Evolutionary conservation across 176 grass and related monocot species (phyloP).

Genomic region (Oryza officinalis): DNA sequence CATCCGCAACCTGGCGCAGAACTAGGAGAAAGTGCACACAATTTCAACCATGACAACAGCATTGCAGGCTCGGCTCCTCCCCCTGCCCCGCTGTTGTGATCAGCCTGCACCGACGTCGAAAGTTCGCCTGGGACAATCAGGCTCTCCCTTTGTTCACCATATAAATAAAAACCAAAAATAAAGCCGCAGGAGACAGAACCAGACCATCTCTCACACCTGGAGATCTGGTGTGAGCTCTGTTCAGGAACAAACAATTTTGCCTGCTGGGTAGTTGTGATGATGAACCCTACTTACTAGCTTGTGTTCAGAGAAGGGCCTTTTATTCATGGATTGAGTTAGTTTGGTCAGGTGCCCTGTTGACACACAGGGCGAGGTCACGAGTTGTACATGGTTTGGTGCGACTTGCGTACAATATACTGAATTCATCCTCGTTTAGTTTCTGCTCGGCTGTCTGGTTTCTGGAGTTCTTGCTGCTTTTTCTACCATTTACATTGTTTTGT

Average conservation of each 20-base stretch:
- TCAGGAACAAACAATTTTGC: slow-evolving; percentile 12
- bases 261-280: slow-evolving; percentile 23
- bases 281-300: neutral
- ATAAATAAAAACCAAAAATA: slow-evolving; percentile 49
- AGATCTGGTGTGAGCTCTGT: neutral
- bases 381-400: slow-evolving; percentile 17
- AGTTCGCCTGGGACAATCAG: neutral
- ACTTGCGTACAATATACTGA: neutral
- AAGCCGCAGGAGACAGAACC: neutral
- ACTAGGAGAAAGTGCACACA: slow-evolving; percentile 30
- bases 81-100: neutral
- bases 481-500: neutral
- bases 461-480: no score
- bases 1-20: slow-evolving; percentile 74
- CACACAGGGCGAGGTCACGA: neutral
- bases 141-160: neutral
- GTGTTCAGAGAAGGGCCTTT: neutral
- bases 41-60: neutral
- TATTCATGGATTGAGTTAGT: neutral
- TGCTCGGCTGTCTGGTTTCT: neutral
- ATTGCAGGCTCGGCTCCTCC: neutral
- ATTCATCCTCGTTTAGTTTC: neutral
- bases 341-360: neutral
- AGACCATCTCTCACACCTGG: neutral
- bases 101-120: neutral